phyloP scores from a whole-genome alignment of 768 basidiomycete species.

The Xerocomellus dryophilus region DNA sequence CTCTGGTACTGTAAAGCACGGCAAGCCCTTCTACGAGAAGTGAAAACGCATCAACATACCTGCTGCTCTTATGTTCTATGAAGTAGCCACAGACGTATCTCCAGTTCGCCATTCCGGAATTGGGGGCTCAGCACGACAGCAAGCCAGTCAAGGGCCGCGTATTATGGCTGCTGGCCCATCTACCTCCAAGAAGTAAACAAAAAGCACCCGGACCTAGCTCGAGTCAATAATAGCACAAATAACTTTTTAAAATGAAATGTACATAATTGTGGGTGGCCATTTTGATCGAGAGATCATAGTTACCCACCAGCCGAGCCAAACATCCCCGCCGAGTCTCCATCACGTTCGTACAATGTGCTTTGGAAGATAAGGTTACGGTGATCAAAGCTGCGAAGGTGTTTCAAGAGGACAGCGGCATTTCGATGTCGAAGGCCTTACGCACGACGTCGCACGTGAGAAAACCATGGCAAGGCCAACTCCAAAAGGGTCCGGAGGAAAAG shows the following conservation, averaged over 20 bases:
- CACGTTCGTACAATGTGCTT: not conserved
- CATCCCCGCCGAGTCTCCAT: not conserved
- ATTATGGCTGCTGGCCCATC: not conserved
- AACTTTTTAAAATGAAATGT: not conserved
- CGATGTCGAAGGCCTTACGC: not conserved
- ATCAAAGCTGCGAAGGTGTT: constrained; percentile 5
- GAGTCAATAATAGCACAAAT: not conserved
- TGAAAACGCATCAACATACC: not conserved
- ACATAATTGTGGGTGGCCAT: not conserved
- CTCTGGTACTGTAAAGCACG: not conserved
- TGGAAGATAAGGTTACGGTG: not conserved
- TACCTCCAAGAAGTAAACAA: not conserved
- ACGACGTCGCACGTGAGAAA: not conserved
- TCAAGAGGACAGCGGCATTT: not conserved
- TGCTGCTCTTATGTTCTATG: not conserved
- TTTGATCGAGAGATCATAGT: not conserved
- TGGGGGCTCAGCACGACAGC: not conserved
- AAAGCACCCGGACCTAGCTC: not conserved
- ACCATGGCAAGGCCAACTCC: not conserved
- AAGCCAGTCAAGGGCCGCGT: not conserved
- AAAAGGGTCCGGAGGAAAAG: not conserved
- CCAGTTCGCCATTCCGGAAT: not conserved
- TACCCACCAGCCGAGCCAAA: not conserved
- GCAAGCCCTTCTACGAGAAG: not conserved
- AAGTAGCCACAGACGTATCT: not conserved